phyloP scores from a whole-genome alignment of 176 grass and related monocot species.

The Rhynchospora breviuscula region DNA sequence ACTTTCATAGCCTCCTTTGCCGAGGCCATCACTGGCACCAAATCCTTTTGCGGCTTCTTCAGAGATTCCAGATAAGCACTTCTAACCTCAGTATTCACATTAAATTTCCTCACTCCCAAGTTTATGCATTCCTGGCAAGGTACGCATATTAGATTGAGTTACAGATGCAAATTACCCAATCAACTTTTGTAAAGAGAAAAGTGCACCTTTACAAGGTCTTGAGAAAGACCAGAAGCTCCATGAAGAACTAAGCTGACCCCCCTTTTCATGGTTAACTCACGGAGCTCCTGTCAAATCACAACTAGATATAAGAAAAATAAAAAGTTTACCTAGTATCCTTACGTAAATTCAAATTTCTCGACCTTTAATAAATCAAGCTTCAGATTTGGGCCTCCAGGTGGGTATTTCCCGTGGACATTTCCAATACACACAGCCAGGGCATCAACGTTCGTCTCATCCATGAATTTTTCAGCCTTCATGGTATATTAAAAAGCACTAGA shows the following conservation, averaged over 20 bases:
- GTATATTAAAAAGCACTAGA: slow-evolving; percentile 15
- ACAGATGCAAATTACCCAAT: not conserved
- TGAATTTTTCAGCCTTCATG: slow-evolving; percentile 76
- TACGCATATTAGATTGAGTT: not conserved
- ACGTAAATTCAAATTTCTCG: slow-evolving; percentile 25
- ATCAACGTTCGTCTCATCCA: slow-evolving; percentile 70
- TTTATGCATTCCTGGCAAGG: slow-evolving; percentile 74
- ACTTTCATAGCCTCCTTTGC: slow-evolving; percentile 89
- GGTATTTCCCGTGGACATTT: slow-evolving; percentile 92
- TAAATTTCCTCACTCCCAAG: slow-evolving; percentile 90
- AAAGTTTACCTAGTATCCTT: not conserved
- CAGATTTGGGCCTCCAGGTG: slow-evolving; percentile 58
- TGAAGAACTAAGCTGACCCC: slow-evolving; percentile 90
- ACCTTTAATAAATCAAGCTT: slow-evolving; percentile 88
- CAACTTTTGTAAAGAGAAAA: not conserved
- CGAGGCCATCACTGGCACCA: slow-evolving; percentile 65
- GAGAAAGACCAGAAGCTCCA: slow-evolving; percentile 80
- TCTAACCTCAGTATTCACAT: slow-evolving; percentile 90
- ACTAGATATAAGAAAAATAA: slow-evolving; percentile 11
- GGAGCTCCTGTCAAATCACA: slow-evolving; percentile 55
- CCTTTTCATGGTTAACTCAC: slow-evolving; percentile 50
- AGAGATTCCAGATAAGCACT: slow-evolving; percentile 76
- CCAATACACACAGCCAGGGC: slow-evolving; percentile 95
- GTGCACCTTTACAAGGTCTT: slow-evolving; percentile 59
- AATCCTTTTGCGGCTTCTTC: slow-evolving; percentile 63